Evolutionary conservation across 1,284 basidiomycete species (phyloP), one percentile per base, ranked within the genome.

Genomic region (Ganoderma multipileum): DNA sequence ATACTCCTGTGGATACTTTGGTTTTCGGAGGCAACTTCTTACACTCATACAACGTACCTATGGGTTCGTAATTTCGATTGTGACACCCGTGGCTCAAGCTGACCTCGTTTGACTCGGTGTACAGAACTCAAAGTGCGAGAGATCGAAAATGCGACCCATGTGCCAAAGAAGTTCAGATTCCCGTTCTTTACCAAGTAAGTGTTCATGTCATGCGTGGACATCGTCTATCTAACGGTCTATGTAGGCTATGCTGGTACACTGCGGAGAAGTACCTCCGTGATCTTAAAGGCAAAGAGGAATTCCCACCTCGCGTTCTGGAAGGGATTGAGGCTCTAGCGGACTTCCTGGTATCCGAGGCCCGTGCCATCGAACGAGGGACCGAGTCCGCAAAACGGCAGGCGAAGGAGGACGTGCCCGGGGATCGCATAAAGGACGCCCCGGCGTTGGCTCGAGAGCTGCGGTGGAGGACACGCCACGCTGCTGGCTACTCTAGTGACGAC

Each of bases 1-100:
- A 95, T 79, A 99, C 97, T 0, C 97, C 97, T 0, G 81, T 87
- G 55, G 96, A 99, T 78, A 94, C 96, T 2, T 85, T 99, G 50
- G 97, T 99, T 0, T 97, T 99, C 76, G 97, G 97, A 2, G 97
- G 97, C 47, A 99, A 99, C 81, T 99, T 98, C 79, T 80, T 98
- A 61, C 96, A 98, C 80, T 96, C 93, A 11, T 95, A 90, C 76
- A 89, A 91, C 73, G 84, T 92, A 39, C 82, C 85, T 6, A 92
- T 89, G 30, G 95, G 89, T 96, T 81, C 75, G 90, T 28, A 5
- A 2, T 7, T 61, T 69, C 39, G 65, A 67, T 6, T 0, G 23
- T 61, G 7, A 26, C 4, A 42, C n/a, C 16, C 14, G 16, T 16
- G 26, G 1, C 12, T n/a, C 5, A 30, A 26, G 58, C 60, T 65